Conservation (phyloP, 2,329 filamentous ascomycete species). For the Botryotinia calthae region DNA sequence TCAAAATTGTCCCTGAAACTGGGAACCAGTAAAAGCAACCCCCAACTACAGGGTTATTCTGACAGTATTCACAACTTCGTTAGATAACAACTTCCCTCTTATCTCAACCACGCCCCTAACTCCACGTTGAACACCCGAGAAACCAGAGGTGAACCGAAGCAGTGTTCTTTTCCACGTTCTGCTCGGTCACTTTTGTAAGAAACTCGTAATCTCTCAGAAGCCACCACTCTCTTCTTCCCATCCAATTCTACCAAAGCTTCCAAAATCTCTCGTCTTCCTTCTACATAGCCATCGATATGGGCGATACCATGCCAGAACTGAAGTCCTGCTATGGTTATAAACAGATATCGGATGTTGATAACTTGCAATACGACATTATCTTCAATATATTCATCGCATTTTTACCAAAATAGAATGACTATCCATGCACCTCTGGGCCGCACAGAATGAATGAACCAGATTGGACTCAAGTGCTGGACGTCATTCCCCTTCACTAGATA, state of each 20-base stretch:
- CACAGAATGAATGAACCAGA: neutral
- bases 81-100: neutral
- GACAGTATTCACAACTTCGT: neutral
- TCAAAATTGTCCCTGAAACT: neutral
- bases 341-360: neutral
- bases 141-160: neutral
- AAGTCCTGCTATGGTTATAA: too few relatives aligned
- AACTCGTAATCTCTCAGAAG: neutral
- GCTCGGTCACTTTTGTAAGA: neutral
- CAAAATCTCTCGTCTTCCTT: neutral
- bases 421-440: neutral
- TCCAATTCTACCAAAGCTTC: neutral
- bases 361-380: neutral
- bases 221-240: neutral
- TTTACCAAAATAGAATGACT: neutral
- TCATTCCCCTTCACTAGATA: neutral
- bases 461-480: neutral
- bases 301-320: too few relatives aligned
- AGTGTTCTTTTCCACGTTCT: neutral
- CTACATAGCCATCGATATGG: fast-evolving
- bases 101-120: fast-evolving
- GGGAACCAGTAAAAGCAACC: neutral
- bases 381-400: neutral
- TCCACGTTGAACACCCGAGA: neutral
- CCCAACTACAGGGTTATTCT: neutral